phyloP scores from a whole-genome alignment of 352 stramenopile species.

The Phytophthora fragariaefolia region DNA sequence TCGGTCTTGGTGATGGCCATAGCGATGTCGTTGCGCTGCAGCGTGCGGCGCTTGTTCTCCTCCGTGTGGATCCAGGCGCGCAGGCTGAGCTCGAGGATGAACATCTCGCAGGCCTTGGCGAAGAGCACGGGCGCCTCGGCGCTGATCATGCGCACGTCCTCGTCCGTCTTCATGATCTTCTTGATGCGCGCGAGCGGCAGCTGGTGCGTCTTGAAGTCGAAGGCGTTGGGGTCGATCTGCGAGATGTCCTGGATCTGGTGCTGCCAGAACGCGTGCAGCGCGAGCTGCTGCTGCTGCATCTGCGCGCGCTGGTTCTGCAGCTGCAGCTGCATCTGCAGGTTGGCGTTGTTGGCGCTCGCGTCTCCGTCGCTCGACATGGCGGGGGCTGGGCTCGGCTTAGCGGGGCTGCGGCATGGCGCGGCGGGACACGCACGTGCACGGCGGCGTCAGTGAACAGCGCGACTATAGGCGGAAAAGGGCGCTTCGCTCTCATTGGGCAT shows the following conservation, averaged over 20 bases:
- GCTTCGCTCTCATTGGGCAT: constrained; percentile 75
- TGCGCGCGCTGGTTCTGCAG: constrained; percentile 87
- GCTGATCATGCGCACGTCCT: constrained; percentile 95
- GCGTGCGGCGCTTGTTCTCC: constrained; percentile 93
- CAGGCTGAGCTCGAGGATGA: constrained; percentile 92
- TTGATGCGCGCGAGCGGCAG: constrained; percentile 94
- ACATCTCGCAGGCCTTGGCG: constrained; percentile 95
- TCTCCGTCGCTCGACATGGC: constrained; percentile 66
- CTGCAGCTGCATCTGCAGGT: constrained; percentile 88
- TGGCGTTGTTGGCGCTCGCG: constrained; percentile 51
- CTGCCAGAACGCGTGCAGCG: constrained; percentile 90
- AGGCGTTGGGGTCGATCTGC: constrained; percentile 83
- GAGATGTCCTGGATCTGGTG: constrained; percentile 90
- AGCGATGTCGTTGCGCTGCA: constrained; percentile 92
- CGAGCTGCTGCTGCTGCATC: constrained; percentile 89
- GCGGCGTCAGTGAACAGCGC: constrained; percentile 33
- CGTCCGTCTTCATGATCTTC: constrained; percentile 97
- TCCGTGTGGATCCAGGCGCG: constrained; percentile 92
- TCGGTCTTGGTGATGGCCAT: constrained; percentile 93
- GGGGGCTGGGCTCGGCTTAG: background rate
- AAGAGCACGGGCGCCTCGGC: constrained; percentile 93
- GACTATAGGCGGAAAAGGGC: constrained; percentile 80
- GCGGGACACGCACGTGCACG: constrained; percentile 3
- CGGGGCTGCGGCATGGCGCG: constrained; percentile 1
- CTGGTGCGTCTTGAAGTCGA: constrained; percentile 91